phyloP scores from a whole-genome alignment of 768 basidiomycete genomes.

The Boletus fagicola region DNA sequence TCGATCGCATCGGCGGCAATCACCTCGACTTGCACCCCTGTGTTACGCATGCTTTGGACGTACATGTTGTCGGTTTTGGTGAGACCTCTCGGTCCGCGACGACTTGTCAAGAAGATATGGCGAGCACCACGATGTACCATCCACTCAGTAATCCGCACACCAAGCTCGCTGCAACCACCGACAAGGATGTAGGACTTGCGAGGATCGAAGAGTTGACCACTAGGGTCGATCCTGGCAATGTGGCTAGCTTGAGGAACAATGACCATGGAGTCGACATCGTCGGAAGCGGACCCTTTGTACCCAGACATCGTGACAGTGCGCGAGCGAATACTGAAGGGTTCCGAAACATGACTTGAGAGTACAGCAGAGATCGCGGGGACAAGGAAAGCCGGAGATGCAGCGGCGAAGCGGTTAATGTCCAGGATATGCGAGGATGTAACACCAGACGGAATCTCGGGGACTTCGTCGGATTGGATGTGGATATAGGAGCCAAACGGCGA shows the following conservation, averaged over 20 bases:
- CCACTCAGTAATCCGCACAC: slow-evolving; percentile 33
- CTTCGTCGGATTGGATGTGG: slow-evolving; percentile 20
- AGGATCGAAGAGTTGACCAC: slow-evolving; percentile 31
- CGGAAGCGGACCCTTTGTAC: not conserved
- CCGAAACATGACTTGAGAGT: slow-evolving; percentile 18
- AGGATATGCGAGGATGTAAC: slow-evolving; percentile 18
- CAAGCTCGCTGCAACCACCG: slow-evolving; percentile 24
- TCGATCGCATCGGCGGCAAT: slow-evolving; percentile 29
- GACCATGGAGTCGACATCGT: slow-evolving; percentile 15
- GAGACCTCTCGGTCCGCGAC: slow-evolving; percentile 20
- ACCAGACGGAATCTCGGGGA: slow-evolving; percentile 18
- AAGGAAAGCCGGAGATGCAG: slow-evolving; percentile 21
- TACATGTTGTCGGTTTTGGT: slow-evolving; percentile 29
- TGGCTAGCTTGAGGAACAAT: slow-evolving; percentile 12
- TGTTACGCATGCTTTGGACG: slow-evolving; percentile 24
- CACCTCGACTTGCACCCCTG: slow-evolving; percentile 26
- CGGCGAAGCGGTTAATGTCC: slow-evolving; percentile 23
- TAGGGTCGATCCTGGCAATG: slow-evolving; percentile 23
- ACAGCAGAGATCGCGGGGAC: slow-evolving; percentile 17
- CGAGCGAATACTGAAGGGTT: slow-evolving; percentile 10
- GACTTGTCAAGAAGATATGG: slow-evolving; percentile 32
- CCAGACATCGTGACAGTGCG: slow-evolving; percentile 12
- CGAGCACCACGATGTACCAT: slow-evolving; percentile 35
- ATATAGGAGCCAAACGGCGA: slow-evolving; percentile 28
- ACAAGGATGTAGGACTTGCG: slow-evolving; percentile 25